These are phyloP conservation scores for Pseudogymnoascus sp. DNA, from an alignment of 2,329 filamentous ascomycete species.

Conservation along the genomic window DNA sequence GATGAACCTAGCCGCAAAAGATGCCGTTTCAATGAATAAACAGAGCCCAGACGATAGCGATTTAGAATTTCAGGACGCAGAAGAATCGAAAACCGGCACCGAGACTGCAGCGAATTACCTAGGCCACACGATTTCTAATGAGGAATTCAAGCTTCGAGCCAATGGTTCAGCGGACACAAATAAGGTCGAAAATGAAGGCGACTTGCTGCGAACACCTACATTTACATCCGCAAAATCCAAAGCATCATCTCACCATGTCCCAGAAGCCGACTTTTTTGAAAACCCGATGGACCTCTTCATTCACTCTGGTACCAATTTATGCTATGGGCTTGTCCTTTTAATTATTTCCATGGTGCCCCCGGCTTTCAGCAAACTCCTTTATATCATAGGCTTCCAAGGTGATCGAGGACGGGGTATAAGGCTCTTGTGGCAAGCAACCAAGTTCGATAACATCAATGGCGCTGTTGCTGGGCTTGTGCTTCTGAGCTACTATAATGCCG, in stretches of 20 bases:
- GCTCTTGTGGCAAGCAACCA: constrained; percentile 85
- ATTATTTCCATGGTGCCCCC: constrained; percentile 91
- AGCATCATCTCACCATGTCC: constrained; percentile 35
- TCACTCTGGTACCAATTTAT: constrained; percentile 80
- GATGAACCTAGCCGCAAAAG: not conserved
- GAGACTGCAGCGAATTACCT: constrained; percentile 34
- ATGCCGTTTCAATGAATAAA: not conserved
- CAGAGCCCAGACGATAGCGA: constrained; percentile 32
- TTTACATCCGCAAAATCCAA: constrained; percentile 18
- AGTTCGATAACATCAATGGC: constrained; percentile 84
- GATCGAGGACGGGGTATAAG: constrained; percentile 74
- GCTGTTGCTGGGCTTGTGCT: constrained; percentile 76
- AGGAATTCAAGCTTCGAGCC: constrained; percentile 8
- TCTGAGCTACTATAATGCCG: constrained; percentile 79
- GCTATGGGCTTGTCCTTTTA: constrained; percentile 77
- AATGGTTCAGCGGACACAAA: not conserved
- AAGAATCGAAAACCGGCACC: constrained; percentile 38
- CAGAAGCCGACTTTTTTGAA: constrained; percentile 56
- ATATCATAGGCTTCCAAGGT: constrained; percentile 83
- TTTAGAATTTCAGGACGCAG: constrained; percentile 49
- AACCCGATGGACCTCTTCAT: constrained; percentile 80
- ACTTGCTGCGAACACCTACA: not conserved
- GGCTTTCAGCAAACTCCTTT: constrained; percentile 76
- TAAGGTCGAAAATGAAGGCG: not conserved
- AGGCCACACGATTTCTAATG: constrained; percentile 46